Evolutionary conservation across 1,284 basidiomycete species (phyloP).

Genomic region (Rhodotorula sp.): DNA sequence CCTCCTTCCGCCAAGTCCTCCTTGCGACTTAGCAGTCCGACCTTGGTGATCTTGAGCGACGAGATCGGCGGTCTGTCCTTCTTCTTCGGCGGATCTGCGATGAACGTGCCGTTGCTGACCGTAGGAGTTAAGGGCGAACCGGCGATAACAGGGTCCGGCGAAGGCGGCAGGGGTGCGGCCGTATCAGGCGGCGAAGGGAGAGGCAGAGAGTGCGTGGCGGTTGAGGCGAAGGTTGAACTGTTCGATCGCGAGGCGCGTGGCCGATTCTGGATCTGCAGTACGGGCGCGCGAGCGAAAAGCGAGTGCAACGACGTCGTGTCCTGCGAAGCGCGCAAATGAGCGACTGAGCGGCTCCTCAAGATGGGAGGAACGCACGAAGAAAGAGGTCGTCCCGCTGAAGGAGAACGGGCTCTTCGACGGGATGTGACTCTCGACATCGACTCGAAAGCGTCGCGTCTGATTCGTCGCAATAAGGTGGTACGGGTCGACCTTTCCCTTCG

Average conservation of each 20-base stretch:
- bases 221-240: background rate
- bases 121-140: constrained; percentile 29
- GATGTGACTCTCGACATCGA: constrained; percentile 67
- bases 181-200: background rate
- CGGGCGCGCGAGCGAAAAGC: constrained; percentile 66
- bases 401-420: constrained; percentile 64
- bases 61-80: constrained; percentile 16
- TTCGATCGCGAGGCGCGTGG: constrained; percentile 10
- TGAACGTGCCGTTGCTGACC: constrained; percentile 31
- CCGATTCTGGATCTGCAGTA: constrained; percentile 54
- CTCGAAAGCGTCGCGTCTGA: constrained; percentile 68
- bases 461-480: constrained; percentile 84
- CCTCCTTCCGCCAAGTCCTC: constrained; percentile 75
- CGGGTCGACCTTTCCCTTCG: constrained; percentile 72
- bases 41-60: constrained; percentile 73
- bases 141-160: background rate
- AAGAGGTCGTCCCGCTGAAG: constrained; percentile 67
- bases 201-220: background rate
- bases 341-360: too few relatives aligned
- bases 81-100: constrained; percentile 15
- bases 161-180: background rate
- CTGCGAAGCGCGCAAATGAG: background rate
- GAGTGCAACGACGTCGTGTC: constrained; percentile 58
- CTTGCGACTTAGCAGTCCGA: constrained; percentile 78
- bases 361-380: constrained; percentile 54